Evolutionary conservation across 495 filamentous ascomycete genomes (phyloP), one percentile per base, ranked within the genome.

Genomic region (Penicillium samsonianum): DNA sequence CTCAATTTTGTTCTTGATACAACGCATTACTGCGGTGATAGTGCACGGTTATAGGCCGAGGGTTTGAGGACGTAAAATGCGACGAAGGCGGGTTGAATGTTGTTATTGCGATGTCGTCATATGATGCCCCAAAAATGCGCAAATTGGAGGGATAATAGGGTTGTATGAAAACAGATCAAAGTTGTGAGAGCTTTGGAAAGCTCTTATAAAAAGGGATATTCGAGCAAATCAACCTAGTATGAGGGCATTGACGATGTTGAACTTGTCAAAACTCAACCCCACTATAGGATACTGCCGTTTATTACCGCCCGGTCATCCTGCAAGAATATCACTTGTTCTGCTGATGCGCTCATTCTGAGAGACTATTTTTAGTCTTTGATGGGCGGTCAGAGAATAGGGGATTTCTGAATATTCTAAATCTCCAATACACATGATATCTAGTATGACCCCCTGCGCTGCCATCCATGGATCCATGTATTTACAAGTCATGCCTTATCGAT

Each of bases 1-100:
- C 60, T 90, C 85, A 55, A 95, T 86, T 51, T 87, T 81, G 50
- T 86, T 84, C 66, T 87, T 90, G 59, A 90, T 78, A 28, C 90
- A 81, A 28, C 85, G 81, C 88, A 91, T 91, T n/a, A 44, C 57
- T 37, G 16, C 37, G 37, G n/a, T 45, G 33, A 35, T 31, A 22
- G 25, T 50, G 37, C 17, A 38, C 22, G 12, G n/a, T 25, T 45
- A 14, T 25, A n/a, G 14, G 53, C 5, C 8, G 10, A 38, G 30
- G 11, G 12, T 12, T 9, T 26, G 23, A 9, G 30, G 14, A 25
- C 20, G 16, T 40, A 20, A 45, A 31, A 37, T 45, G 50, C 33
- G 41, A 53, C 28, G 16, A 41, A 43, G 52, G 25, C 22, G 20
- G 14, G 14, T 46, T 38, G 25, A 20, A 37, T 28, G 31, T 28